Base-by-base conservation (phyloP, 2,329 filamentous ascomycete species). In the Microascus cirrosus region DNA sequence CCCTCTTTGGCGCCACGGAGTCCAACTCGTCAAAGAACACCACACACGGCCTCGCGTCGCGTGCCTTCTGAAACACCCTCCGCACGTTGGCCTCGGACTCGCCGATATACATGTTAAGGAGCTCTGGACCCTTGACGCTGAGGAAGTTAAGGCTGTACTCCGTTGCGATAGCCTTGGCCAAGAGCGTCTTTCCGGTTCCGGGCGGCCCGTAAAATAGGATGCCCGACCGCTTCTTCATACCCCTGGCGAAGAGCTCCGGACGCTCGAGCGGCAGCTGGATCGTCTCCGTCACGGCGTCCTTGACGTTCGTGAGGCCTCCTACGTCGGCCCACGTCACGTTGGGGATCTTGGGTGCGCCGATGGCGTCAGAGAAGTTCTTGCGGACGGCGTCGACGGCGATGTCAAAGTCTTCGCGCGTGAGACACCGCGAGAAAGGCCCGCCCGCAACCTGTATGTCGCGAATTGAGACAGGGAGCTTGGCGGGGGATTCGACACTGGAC, bases 301-400 rank as follows among this genome's bases (percentile, higher is more conserved):
- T 97, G 69, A 97, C 92, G 65, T 96, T 91, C 34, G 87, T 85
- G 35, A 97, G 79, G 55, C 94, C 93, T 70, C 93, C 93, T 22
- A 99, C 93, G 69, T 99, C 93, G 63, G 93, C 87, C 93, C 93
- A 99, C 24, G 87, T 87, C 7, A 99, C 94, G 62, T 96, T 96
- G 7, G 93, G 94, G 61, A 97, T 97, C 79, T 97, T 97, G 2
- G 94, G 94, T 5, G 94, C 94, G 25, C 94, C 94, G 62, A 99
- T 99, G 0, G 93, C 87, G 70, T 97, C 94, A 6, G 94, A 93
- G 69, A 99, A 99, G 72, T 96, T 97, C 79, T 96, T 96, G 58
- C 94, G 85, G 1, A 94, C 94, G 6, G 92, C 90, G 60, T 97
- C 93, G 3, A 99, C 93, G 0, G 94, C 94, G n/a, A 86, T 74